Conservation (phyloP, 306 rosid species). For the Acmispon strigosus region DNA sequence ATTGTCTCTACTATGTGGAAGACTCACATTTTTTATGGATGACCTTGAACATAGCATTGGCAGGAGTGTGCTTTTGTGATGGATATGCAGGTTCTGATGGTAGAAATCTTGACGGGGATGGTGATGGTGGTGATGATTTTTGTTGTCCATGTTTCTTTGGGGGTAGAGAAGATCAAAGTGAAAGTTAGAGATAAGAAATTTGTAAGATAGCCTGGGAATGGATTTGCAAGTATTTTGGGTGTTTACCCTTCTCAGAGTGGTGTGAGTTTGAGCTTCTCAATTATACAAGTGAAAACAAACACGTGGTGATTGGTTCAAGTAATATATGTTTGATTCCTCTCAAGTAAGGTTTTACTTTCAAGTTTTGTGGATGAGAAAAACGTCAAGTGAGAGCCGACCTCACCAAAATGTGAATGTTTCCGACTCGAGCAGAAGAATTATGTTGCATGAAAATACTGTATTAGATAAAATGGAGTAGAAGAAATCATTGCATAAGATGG, state of each 20-base stretch:
- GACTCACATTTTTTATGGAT: slow-evolving; percentile 43
- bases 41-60: slow-evolving; percentile 77
- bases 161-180: neutral
- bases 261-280: slow-evolving; percentile 32
- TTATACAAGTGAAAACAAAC: neutral
- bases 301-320: too few relatives aligned
- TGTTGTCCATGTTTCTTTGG: slow-evolving; percentile 32
- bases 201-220: neutral
- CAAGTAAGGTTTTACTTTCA: too few relatives aligned
- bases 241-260: neutral
- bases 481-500: slow-evolving; percentile 5
- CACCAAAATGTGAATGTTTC: too few relatives aligned
- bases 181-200: neutral
- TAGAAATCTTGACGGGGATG: slow-evolving; percentile 11
- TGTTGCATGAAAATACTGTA: too few relatives aligned
- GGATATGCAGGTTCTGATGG: slow-evolving; percentile 19
- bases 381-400: too few relatives aligned
- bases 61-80: slow-evolving; percentile 46
- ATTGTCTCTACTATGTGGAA: slow-evolving; percentile 31
- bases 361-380: too few relatives aligned
- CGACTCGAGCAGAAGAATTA: too few relatives aligned
- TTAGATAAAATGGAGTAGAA: neutral
- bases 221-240: slow-evolving; percentile 11
- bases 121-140: slow-evolving; percentile 29
- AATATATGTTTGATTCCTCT: too few relatives aligned